Evolutionary conservation across 2,329 filamentous ascomycete species (phyloP), one percentile per base, ranked within the genome.

Genomic region (Colletotrichum sp.): DNA sequence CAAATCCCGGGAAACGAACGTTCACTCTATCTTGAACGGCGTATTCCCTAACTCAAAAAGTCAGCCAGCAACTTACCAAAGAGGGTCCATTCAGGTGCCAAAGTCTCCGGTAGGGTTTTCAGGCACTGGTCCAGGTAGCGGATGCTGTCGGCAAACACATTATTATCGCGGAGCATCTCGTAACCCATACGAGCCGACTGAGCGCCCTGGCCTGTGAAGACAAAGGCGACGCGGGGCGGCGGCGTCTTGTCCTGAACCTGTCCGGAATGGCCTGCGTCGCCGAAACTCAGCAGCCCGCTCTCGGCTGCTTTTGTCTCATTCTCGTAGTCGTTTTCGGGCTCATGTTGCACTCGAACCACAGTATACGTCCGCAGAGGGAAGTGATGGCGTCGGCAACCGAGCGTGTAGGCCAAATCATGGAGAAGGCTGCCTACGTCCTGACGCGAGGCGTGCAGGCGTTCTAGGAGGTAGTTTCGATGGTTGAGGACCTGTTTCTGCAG

Each of bases 151-250:
- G 28, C 57, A 77, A 79, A 39, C 21, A 30, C 30, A 36, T 1
- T 28, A 3, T 30, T 62, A 13, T 59, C 16, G 9, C 15, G 15
- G 12, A 85, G 66, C n/a, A 86, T 76, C 2, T 79, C 80, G 4
- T 80, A 80, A 5, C 83, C 86, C 86, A 88, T 88, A 0, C 79
- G 80, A 6, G 82, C 80, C 83, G 85, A 88, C 65, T 88, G 87
- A 0, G 86, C 86, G 5, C 87, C 87, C 71, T 88, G 87, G 6
- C 87, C 87, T 0, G 85, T 88, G 78, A 88, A 88, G 21, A 86
- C 79, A 24, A 62, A 62, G 10, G 18, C 52, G 5, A 39, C 3
- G 1, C 55, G 55, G 55, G 55, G 55, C 21, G 21, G 34, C 71
- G 1, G 77, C 75, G 10, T 87, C 80, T 2, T 84, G 52, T 39